Percentiles rank a stretch among this genome's conserved stretches.
phyloP scores from a whole-genome alignment of 2,329 filamentous ascomycete genomes.

The Cladophialophora carrionii region DNA sequence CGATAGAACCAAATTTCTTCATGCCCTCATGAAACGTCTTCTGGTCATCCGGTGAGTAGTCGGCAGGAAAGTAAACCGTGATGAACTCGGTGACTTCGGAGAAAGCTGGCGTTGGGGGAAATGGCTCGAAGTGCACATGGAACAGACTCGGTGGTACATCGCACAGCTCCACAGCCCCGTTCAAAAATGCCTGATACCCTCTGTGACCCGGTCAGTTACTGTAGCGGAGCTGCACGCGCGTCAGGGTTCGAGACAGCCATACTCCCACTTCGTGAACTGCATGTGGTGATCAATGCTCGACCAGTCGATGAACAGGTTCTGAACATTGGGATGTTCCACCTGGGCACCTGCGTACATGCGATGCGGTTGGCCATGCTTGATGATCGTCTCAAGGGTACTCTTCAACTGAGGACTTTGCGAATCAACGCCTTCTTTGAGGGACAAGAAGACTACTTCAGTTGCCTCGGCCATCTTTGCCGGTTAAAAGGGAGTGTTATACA shows the following conservation, averaged over 20 bases:
- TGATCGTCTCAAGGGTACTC: conserved; percentile 33
- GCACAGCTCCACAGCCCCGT: conserved; percentile 6
- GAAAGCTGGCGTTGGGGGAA: conserved; percentile 36
- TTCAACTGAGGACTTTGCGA: conserved; percentile 32
- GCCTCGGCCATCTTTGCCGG: conserved; percentile 20
- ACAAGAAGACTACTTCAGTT: conserved; percentile 28
- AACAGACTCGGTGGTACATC: conserved; percentile 19
- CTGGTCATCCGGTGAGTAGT: conserved; percentile 35
- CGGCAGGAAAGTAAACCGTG: conserved; percentile 34
- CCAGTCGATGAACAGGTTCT: conserved; percentile 40
- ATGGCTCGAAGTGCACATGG: conserved; percentile 38
- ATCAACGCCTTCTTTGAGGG: conserved; percentile 23
- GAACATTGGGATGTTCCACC: conserved; percentile 37
- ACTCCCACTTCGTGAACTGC: conserved; percentile 38
- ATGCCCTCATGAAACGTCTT: conserved; percentile 29
- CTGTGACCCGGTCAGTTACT: conserved; percentile 14
- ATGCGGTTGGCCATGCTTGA: conserved; percentile 38
- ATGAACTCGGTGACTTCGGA: conserved; percentile 38
- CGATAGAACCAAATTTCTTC: conserved; percentile 28
- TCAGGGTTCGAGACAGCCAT: conserved; percentile 9
- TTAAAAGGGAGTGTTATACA: neutral
- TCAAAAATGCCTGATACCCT: conserved; percentile 22
- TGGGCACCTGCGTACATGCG: conserved; percentile 36
- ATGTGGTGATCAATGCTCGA: conserved; percentile 38
- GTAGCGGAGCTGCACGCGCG: neutral